Base-by-base conservation (phyloP, 805 yeast genomes). In the Ogataea haglerorum region DNA sequence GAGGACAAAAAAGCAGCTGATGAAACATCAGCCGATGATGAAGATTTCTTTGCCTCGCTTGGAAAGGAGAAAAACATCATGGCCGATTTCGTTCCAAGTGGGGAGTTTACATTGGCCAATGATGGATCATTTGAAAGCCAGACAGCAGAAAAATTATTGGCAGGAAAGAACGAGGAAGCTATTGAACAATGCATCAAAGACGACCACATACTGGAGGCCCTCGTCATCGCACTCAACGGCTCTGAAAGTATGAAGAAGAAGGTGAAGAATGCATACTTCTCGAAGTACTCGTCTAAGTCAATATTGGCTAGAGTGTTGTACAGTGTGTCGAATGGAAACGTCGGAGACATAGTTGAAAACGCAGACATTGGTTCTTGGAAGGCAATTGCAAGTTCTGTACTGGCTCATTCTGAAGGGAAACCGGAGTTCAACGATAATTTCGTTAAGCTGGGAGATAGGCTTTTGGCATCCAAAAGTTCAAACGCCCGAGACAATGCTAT, bases 311-410 rank as follows among this genome's bases (percentile, higher is more conserved):
- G 99, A 55, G 69, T 88, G 12, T 68, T 95, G 40, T 82, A 80
- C 64, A 76, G 80, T 36, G 74, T 80, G 10, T 70, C 86, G 1
- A 69, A 75, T 22, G 67, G 68, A 25, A 67, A 65, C 37, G 75
- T 70, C 38, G 64, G 69, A 22, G 98, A 91, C 59, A 60, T 93
- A 46, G 93, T 89, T 22, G 72, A 75, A 33, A 82, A 90, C 57
- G 84, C 85, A 22, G 84, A 85, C 55, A 79, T 90, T 28, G 54
- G 71, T 4, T 80, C 85, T 49, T 93, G 99, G 99, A 83, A 78
- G 52, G 82, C 80, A 30, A 79, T 85, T 51, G 86, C 89, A n/a
- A 69, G 75, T 30, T 74, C 88, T 12, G 75, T 90, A 41, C 60
- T 78, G 38, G 74, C 86, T 2, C 83, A 75, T 53, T 60, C 74